Evolutionary conservation across 139 green algal genomes (phyloP).

Genomic region (Gonium pectorale): DNA sequence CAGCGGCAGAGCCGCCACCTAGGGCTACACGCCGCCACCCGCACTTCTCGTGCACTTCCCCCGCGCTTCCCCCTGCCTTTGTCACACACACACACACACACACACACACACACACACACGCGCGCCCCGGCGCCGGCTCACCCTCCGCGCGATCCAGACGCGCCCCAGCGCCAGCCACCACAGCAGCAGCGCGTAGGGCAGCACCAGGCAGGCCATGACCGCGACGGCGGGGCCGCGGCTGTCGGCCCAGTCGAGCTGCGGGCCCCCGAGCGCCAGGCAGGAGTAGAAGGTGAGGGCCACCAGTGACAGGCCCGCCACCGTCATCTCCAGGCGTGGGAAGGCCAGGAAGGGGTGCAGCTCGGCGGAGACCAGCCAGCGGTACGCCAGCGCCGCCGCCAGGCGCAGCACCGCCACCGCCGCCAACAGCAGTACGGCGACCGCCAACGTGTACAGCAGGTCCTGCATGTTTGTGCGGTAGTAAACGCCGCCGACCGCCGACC

Average conservation of each 20-base stretch:
- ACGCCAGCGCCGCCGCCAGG: neutral
- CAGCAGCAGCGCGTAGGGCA: slow-evolving; percentile 36
- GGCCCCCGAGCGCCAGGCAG: slow-evolving; percentile 23
- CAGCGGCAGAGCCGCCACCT: too few species aligned
- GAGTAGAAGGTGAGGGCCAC: slow-evolving; percentile 44
- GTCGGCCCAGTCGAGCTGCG: neutral
- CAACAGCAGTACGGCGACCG: neutral
- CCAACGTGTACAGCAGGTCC: slow-evolving; percentile 22
- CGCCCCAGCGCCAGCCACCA: slow-evolving; percentile 44
- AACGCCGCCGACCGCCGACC: neutral
- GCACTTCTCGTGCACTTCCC: too few species aligned
- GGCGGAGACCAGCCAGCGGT: neutral
- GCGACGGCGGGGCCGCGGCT: neutral
- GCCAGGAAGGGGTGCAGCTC: neutral
- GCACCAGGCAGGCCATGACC: neutral
- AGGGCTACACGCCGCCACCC: too few species aligned
- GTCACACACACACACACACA: too few species aligned
- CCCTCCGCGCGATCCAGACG: neutral
- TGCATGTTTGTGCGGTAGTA: neutral
- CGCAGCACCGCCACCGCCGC: neutral
- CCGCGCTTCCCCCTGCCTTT: too few species aligned
- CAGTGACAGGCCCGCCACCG: neutral
- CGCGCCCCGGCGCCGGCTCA: neutral
- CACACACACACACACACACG: too few species aligned
- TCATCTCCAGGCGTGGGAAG: slow-evolving; percentile 29